phyloP scores from a whole-genome alignment of 2,329 filamentous ascomycete genomes.

The Macrophomina tecta region DNA sequence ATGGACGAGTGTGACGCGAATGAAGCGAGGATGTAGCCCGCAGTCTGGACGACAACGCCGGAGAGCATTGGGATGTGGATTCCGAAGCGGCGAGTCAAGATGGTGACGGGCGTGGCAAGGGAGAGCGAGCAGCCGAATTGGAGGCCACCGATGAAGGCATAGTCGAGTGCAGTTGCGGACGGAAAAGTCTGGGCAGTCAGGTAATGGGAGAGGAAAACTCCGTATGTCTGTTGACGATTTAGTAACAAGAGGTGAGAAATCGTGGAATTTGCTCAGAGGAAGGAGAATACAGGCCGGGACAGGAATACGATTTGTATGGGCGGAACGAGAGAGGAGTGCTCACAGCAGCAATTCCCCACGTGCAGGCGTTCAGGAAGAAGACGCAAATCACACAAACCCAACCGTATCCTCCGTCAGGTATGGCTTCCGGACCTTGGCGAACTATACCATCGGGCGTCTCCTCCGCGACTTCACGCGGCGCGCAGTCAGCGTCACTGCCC shows the following conservation, averaged over 20 bases:
- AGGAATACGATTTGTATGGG: not conserved
- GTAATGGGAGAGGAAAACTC: conserved; percentile 22
- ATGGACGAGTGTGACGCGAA: conserved; percentile 37
- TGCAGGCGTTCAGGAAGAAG: conserved; percentile 39
- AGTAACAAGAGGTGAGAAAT: conserved; percentile 14
- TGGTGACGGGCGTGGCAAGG: conserved; percentile 36
- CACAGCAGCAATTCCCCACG: conserved; percentile 39
- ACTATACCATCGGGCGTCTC: conserved; percentile 31
- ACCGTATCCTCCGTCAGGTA: conserved; percentile 44
- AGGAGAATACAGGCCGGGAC: not conserved
- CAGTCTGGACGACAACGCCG: conserved; percentile 35
- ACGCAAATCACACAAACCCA: conserved; percentile 42
- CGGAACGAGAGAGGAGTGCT: not conserved
- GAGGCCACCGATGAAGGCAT: conserved; percentile 44
- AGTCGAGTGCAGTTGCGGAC: conserved; percentile 38
- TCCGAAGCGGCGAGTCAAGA: conserved; percentile 28
- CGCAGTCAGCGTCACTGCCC: not conserved
- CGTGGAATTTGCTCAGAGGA: too few species aligned
- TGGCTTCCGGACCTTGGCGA: not conserved
- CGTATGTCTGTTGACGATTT: conserved; percentile 2
- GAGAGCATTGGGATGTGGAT: conserved; percentile 35
- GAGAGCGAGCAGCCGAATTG: conserved; percentile 37
- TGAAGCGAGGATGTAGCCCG: conserved; percentile 34
- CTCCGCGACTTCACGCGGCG: not conserved
- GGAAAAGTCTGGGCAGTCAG: conserved; percentile 6